Base-by-base conservation (phyloP, 352 stramenopile genomes). In the Albugo candida region DNA sequence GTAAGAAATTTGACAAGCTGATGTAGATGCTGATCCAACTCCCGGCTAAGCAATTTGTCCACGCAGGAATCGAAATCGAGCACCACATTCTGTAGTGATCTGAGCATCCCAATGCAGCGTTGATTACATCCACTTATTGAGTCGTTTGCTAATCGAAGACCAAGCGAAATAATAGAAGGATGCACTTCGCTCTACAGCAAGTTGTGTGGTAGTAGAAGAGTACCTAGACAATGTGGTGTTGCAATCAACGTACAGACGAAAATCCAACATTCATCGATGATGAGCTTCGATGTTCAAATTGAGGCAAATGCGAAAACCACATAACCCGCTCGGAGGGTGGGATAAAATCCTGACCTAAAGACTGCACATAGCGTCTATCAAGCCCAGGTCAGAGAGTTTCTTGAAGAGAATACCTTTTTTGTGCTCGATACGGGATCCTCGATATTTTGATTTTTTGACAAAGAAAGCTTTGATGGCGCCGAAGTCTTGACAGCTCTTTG, bases 1-100 rank as follows among this genome's bases (percentile, higher is more conserved):
- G 92, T 96, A 47, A 96, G 79, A 58, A 95, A 96, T 59, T 96
- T 79, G 61, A 97, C 97, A 13, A 88, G 63, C 18, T 85, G 83
- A 54, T 95, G 94, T 13, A 97, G 67, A 60, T 65, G 60, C 57
- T 89, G 85, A 58, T 93, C 80, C 46, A 95, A 51, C 37, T 95
- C 82, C 11, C 81, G 82, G 45, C 67, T 60, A 16, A 95, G 61
- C 35, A 82, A 63, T 56, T 91, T 85, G 55, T 81, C 61, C 18
- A 62, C 61, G 13, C 76, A 79, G 21, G 75, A 80, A 4, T 70
- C 51, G 61, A 96, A 97, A 53, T 96, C 87, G 18, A 75, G 57
- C 42, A 97, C 85, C 16, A 93, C 75, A 48, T 91, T 54, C 52
- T 87, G 56, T 57, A 97, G 96, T 5, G 81, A 80, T 49, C 81